These are phyloP conservation scores for Diplogelasinospora grovesii DNA, from an alignment of 495 filamentous ascomycete genomes.

Conservation along the genomic window DNA sequence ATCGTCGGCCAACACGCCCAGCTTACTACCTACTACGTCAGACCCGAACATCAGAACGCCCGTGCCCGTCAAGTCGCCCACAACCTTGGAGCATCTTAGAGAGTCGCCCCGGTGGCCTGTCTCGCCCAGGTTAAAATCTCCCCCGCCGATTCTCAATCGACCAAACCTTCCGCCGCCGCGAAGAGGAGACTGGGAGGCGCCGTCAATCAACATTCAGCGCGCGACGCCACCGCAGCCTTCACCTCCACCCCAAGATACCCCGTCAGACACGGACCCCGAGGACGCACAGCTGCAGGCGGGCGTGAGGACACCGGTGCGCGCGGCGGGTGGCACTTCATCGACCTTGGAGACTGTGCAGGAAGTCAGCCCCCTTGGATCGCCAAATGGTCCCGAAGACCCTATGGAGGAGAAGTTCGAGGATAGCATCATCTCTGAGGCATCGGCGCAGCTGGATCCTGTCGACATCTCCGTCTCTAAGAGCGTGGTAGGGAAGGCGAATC, in stretches of 20 bases:
- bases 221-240: constrained; percentile 38
- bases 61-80: constrained; percentile 55
- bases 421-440: constrained; percentile 36
- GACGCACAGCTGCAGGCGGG: constrained; percentile 46
- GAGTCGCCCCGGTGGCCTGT: constrained; percentile 58
- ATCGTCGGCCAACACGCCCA: constrained; percentile 55
- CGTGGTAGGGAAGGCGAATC: constrained; percentile 26
- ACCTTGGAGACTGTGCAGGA: constrained; percentile 91
- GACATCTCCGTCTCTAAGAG: constrained; percentile 27
- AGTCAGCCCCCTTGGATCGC: constrained; percentile 72
- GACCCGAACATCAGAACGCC: constrained; percentile 56
- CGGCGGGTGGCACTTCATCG: constrained; percentile 56
- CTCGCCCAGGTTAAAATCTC: constrained; percentile 60
- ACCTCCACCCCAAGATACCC: constrained; percentile 29
- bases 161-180: constrained; percentile 37
- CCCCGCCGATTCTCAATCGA: constrained; percentile 50
- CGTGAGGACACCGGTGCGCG: constrained; percentile 60
- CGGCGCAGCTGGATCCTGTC: constrained; percentile 29
- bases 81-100: constrained; percentile 46
- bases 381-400: constrained; percentile 44
- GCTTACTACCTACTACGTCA: constrained; percentile 46
- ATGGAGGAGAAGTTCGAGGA: constrained; percentile 44
- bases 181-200: constrained; percentile 40
- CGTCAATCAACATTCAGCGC: constrained; percentile 50
- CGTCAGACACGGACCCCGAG: constrained; percentile 47